These are phyloP conservation scores for Guadua angustifolia DNA, from an alignment of 176 grass and related monocot genomes.

Conservation along the genomic window DNA sequence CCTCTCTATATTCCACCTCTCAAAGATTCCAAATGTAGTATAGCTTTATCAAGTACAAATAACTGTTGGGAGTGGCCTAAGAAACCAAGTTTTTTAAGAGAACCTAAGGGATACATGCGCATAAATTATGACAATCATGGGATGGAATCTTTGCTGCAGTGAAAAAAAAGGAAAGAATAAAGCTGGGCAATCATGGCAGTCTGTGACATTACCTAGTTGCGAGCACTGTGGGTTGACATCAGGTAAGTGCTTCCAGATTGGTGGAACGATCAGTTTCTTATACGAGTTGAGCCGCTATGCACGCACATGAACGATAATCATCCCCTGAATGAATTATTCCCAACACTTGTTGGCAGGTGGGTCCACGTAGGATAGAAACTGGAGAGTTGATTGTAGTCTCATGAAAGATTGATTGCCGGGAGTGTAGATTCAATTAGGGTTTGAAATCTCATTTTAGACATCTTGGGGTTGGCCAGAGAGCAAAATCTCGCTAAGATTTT, in stretches of 20 bases:
- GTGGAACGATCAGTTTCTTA: not conserved
- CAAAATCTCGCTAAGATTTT: no score
- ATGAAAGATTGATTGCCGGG: not conserved
- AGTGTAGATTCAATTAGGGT: no score
- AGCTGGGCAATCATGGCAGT: constrained; percentile 15
- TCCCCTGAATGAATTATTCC: constrained; percentile 4
- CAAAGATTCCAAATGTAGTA: no score
- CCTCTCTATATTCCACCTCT: no score
- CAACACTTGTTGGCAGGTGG: not conserved
- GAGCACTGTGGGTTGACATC: not conserved
- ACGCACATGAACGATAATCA: not conserved
- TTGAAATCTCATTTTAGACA: no score
- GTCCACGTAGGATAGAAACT: not conserved
- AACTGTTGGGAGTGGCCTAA: no score
- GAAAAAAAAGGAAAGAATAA: constrained; percentile 23
- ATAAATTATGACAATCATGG: constrained; percentile 30
- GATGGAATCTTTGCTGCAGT: constrained; percentile 22
- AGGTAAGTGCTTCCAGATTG: not conserved
- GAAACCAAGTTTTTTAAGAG: no score
- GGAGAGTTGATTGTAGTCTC: not conserved
- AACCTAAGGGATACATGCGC: not conserved
- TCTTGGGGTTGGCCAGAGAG: no score
- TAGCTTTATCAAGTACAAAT: no score
- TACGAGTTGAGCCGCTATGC: not conserved
- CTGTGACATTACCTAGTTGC: not conserved